Conservation (phyloP, 2,329 filamentous ascomycete genomes). For the Bisporella sp. region DNA sequence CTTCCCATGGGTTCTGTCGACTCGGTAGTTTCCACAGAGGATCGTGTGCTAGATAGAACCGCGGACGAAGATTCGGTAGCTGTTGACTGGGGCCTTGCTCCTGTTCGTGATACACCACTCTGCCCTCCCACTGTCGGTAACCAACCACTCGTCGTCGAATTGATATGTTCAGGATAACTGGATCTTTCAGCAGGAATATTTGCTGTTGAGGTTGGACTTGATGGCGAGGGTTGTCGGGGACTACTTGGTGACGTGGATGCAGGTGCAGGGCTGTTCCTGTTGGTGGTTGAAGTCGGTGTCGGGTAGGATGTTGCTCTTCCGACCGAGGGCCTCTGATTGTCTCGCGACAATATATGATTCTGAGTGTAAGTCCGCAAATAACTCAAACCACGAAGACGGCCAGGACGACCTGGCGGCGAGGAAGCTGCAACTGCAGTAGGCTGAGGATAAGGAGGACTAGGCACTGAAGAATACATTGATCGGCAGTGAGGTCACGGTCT, state of each 20-base stretch:
- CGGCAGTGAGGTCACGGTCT: neutral
- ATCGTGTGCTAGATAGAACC: slow-evolving; percentile 16
- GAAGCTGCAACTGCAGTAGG: slow-evolving; percentile 1
- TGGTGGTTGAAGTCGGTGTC: slow-evolving; percentile 13
- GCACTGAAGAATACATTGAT: slow-evolving; percentile 23
- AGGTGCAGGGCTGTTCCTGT: slow-evolving; percentile 1
- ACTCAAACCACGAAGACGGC: slow-evolving; percentile 58
- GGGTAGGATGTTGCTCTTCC: slow-evolving; percentile 22
- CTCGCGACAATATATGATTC: slow-evolving; percentile 54
- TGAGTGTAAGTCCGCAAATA: slow-evolving; percentile 67
- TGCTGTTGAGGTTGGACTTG: slow-evolving; percentile 14
- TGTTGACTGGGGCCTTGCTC: slow-evolving; percentile 27
- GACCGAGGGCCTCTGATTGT: slow-evolving; percentile 30
- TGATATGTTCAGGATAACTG: slow-evolving; percentile 14
- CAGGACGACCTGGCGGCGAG: too few relatives aligned
- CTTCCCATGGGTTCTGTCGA: slow-evolving; percentile 35
- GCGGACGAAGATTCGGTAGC: slow-evolving; percentile 24
- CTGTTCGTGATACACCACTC: slow-evolving; percentile 34
- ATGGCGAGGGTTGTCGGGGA: slow-evolving; percentile 17
- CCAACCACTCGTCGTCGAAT: slow-evolving; percentile 34
- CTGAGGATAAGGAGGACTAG: slow-evolving; percentile 19
- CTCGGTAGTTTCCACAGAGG: slow-evolving; percentile 10
- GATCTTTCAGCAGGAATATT: slow-evolving; percentile 8
- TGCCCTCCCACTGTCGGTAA: slow-evolving; percentile 39
- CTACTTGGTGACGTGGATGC: slow-evolving; percentile 9